phyloP scores from a whole-genome alignment of 106 monocot genomes.

The Dendrobium catenatum region DNA sequence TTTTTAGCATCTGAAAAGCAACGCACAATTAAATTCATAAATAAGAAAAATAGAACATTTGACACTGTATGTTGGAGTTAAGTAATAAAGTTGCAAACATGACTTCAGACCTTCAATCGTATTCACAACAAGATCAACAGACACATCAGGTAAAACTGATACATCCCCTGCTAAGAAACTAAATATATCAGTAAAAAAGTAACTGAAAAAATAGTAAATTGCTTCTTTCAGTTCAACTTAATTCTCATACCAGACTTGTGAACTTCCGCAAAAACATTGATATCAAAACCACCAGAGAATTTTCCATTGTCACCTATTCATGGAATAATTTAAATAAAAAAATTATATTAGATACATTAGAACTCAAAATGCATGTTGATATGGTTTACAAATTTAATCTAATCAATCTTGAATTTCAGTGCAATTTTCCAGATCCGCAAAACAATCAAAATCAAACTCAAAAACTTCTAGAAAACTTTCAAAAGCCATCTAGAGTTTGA shows the following conservation, averaged over 20 bases:
- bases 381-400: too few relatives aligned
- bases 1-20: constrained; percentile 65
- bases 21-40: background rate
- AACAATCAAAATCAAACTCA: too few relatives aligned
- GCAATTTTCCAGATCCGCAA: too few relatives aligned
- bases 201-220: background rate
- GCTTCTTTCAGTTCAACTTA: background rate
- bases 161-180: constrained; percentile 47
- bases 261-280: constrained; percentile 64
- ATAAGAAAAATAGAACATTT: background rate
- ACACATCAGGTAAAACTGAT: constrained; percentile 68
- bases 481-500: too few relatives aligned
- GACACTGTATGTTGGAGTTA: background rate
- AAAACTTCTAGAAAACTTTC: too few relatives aligned
- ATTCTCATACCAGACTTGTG: constrained; percentile 64
- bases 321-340: background rate
- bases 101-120: constrained; percentile 65
- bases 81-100: background rate
- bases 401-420: too few relatives aligned
- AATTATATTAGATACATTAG: background rate
- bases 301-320: constrained; percentile 55
- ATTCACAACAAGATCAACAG: constrained; percentile 73
- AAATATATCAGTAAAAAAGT: constrained; percentile 11
- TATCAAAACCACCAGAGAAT: constrained; percentile 97
- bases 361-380: background rate